Conservation (phyloP, 2,329 filamentous ascomycete genomes). For the Aspergillus luchuensis region DNA sequence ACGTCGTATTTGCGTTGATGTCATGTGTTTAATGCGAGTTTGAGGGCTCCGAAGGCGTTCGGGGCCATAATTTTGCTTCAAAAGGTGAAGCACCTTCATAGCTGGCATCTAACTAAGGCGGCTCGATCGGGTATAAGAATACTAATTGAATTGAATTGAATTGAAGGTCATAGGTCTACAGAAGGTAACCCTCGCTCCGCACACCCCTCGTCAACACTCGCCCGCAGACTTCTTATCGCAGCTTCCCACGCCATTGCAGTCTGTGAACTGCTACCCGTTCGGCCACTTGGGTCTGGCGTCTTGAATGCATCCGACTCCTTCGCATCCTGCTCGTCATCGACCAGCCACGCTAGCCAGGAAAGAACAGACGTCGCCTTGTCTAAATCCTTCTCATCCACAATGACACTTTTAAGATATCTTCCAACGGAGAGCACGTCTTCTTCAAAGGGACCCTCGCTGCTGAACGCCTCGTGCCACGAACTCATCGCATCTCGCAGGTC, state of each 20-base stretch:
- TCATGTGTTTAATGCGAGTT: too few species aligned
- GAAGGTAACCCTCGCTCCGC: slow-evolving; percentile 48
- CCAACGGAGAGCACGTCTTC: slow-evolving; percentile 76
- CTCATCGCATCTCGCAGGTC: slow-evolving; percentile 75
- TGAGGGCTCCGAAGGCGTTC: too few species aligned
- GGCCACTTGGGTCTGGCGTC: slow-evolving; percentile 26
- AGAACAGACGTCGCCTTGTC: slow-evolving; percentile 71
- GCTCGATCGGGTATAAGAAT: too few species aligned
- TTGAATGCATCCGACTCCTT: slow-evolving; percentile 1
- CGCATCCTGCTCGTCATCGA: slow-evolving; percentile 37
- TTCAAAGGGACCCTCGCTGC: slow-evolving; percentile 71
- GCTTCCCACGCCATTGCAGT: slow-evolving; percentile 35
- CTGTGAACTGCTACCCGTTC: slow-evolving; percentile 17
- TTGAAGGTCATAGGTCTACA: slow-evolving; percentile 41
- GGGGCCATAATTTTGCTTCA: too few species aligned
- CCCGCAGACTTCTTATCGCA: slow-evolving; percentile 44
- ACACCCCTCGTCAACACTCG: slow-evolving; percentile 47
- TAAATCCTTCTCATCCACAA: slow-evolving; percentile 75
- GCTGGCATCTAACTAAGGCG: too few species aligned
- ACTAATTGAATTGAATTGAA: too few species aligned
- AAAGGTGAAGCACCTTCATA: too few species aligned
- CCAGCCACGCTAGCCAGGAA: slow-evolving; percentile 60
- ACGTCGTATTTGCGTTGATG: too few species aligned
- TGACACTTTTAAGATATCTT: slow-evolving; percentile 71
- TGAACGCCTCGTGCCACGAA: slow-evolving; percentile 75